Base-by-base conservation (phyloP, 2,329 filamentous ascomycete species). In the Gremmenia infestans region DNA sequence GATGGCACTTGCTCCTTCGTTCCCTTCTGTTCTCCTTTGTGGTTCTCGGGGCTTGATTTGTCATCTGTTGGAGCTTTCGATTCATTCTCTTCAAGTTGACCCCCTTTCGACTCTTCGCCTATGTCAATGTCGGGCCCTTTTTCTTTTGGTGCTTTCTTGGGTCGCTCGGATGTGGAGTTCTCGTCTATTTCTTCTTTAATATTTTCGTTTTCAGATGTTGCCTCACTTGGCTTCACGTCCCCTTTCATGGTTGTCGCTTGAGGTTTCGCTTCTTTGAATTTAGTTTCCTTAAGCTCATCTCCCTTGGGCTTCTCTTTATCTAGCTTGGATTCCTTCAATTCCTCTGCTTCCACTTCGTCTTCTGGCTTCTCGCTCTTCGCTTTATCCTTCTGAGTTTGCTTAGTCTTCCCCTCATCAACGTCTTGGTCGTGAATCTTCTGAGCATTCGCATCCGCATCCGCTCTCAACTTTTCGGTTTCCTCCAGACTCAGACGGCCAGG, bases 401-500 rank as follows among this genome's bases (percentile, higher is more conserved):
- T 22, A 11, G 14, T 19, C 15, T 17, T 1, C 22, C 28, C 39
- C 47, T 32, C 15, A 11, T 39, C 36, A n/a, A 12, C n/a, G 12
- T 7, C n/a, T 39, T 39, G 36, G 36, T 19, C 19, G 19, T 19
- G 19, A 19, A 19, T 19, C 19, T 19, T 19, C 19, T 1, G 19
- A 19, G 19, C 19, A 19, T 19, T 5, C 5, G 37, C 17, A 9
- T 40, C n/a, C 37, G 37, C 37, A 6, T 40, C 17, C 17, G 15
- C 15, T 17, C 17, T 40, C 15, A 40, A n/a, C 14, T 17, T 40
- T 40, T 40, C 17, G 6, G 7, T 17, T 40, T 40, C 15, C 37
- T 40, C 37, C 37, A 48, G 55, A 14, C 40, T 36, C 19, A 35
- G 22, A 4, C 55, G 50, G 6, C 49, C 55, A 28, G 55, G 55